These are phyloP conservation scores for Pseudozyma sp. DNA, from an alignment of 1,284 basidiomycete genomes.

Conservation along the genomic window DNA sequence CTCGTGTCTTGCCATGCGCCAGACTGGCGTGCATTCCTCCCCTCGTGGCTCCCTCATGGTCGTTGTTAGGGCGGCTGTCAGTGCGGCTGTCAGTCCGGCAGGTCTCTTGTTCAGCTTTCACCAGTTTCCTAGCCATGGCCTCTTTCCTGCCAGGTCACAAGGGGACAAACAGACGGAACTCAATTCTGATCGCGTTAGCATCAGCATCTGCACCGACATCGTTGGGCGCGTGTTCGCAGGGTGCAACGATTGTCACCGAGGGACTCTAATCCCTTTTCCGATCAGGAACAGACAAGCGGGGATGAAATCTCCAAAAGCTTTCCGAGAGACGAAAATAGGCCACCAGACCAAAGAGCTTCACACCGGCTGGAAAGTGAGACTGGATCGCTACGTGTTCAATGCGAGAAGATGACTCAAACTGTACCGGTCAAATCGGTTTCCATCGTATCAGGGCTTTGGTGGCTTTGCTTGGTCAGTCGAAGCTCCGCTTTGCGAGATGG, in stretches of 20 bases:
- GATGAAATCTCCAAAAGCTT: neutral
- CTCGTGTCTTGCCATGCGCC: no score
- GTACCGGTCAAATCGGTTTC: slow-evolving; percentile 1
- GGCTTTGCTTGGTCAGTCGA: neutral
- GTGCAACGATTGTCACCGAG: slow-evolving; percentile 1
- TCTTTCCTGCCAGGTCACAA: no score
- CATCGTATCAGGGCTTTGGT: no score
- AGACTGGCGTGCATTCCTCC: no score
- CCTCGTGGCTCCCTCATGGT: no score
- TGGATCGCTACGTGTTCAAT: neutral
- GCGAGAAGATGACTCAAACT: neutral
- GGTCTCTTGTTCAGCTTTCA: no score
- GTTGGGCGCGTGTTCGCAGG: slow-evolving; percentile 1
- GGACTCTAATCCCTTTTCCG: slow-evolving; percentile 8
- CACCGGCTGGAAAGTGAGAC: neutral
- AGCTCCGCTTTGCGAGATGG: slow-evolving; percentile 8
- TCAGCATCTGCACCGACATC: no score
- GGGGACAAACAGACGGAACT: no score
- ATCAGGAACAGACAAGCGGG: slow-evolving; percentile 26
- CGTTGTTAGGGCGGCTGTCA: no score
- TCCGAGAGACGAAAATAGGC: slow-evolving; percentile 2
- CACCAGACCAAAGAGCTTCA: neutral
- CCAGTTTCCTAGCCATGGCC: no score
- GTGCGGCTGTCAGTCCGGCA: no score
- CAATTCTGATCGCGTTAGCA: no score